Evolutionary conservation across 2,329 filamentous ascomycete genomes (phyloP).

Genomic region (Penicillium griseofulvum): DNA sequence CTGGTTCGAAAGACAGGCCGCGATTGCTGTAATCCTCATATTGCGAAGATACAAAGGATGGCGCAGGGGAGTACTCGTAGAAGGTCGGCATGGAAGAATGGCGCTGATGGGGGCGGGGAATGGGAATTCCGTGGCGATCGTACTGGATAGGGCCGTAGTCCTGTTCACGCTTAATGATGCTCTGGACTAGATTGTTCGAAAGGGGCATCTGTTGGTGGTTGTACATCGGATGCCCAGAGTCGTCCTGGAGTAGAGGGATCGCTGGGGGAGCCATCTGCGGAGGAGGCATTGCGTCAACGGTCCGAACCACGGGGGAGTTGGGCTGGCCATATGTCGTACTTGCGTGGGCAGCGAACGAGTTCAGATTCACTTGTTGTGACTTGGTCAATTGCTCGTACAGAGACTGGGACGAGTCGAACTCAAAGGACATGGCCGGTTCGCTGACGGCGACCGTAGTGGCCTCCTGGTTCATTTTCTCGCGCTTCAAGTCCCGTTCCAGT

Average conservation of each 20-base stretch:
- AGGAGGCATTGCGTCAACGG: constrained; percentile 86
- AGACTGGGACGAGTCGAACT: constrained; percentile 98
- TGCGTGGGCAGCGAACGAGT: constrained; percentile 83
- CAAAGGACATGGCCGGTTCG: constrained; percentile 95
- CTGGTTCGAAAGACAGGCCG: constrained; percentile 91
- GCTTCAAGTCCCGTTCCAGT: constrained; percentile 93
- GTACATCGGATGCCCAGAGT: constrained; percentile 68
- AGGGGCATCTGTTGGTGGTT: constrained; percentile 59
- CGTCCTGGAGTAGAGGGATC: constrained; percentile 60
- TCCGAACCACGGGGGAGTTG: constrained; percentile 83
- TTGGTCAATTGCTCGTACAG: constrained; percentile 99
- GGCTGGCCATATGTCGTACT: constrained; percentile 66
- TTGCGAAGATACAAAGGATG: constrained; percentile 97
- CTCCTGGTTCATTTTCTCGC: constrained; percentile 99
- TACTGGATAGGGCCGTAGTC: constrained; percentile 81
- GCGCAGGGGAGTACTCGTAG: constrained; percentile 95
- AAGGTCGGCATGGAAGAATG: constrained; percentile 99
- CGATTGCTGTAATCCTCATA: constrained; percentile 98
- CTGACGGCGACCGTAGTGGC: constrained; percentile 94
- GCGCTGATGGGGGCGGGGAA: constrained; percentile 79
- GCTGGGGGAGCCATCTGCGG: constrained; percentile 73
- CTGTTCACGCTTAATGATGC: constrained; percentile 81
- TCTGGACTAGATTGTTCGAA: constrained; percentile 67
- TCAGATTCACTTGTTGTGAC: constrained; percentile 97
- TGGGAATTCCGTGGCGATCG: constrained; percentile 85